Conservation (phyloP, 2,329 filamentous ascomycete species). For the Stachybotrys elegans region DNA sequence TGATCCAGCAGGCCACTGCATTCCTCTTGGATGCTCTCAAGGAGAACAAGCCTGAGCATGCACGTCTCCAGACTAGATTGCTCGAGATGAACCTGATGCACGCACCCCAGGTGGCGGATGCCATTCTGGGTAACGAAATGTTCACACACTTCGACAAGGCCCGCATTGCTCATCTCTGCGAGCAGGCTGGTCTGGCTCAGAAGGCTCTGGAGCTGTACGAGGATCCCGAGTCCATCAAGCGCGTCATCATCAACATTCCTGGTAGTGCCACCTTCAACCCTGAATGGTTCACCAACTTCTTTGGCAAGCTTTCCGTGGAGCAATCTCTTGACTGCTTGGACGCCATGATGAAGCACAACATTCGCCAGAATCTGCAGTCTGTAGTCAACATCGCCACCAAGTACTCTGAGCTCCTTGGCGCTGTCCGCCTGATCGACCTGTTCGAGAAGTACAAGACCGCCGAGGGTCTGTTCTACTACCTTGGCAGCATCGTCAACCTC, state of each 20-base stretch:
- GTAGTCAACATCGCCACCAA: constrained; percentile 96
- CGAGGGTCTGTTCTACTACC: constrained; percentile 96
- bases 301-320: constrained; percentile 90
- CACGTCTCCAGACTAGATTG: constrained; percentile 85
- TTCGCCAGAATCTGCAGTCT: constrained; percentile 91
- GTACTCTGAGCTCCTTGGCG: constrained; percentile 89
- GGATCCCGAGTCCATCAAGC: constrained; percentile 84
- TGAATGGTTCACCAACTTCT: constrained; percentile 90
- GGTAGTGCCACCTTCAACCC: constrained; percentile 79
- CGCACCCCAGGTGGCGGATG: constrained; percentile 94
- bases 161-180: constrained; percentile 84
- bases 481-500: constrained; percentile 95
- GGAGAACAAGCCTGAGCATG: constrained; percentile 91
- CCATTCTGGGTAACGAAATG: constrained; percentile 97
- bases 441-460: constrained; percentile 97
- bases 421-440: constrained; percentile 83
- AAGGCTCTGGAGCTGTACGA: constrained; percentile 94
- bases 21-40: constrained; percentile 95
- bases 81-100: constrained; percentile 98
- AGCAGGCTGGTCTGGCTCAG: constrained; percentile 82
- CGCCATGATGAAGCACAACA: constrained; percentile 94
- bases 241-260: constrained; percentile 77
- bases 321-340: constrained; percentile 91
- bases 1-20: constrained; percentile 97
- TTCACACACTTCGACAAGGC: constrained; percentile 94